phyloP scores from a whole-genome alignment of 345 rosid genomes.

The Streptanthus diversifolius region DNA sequence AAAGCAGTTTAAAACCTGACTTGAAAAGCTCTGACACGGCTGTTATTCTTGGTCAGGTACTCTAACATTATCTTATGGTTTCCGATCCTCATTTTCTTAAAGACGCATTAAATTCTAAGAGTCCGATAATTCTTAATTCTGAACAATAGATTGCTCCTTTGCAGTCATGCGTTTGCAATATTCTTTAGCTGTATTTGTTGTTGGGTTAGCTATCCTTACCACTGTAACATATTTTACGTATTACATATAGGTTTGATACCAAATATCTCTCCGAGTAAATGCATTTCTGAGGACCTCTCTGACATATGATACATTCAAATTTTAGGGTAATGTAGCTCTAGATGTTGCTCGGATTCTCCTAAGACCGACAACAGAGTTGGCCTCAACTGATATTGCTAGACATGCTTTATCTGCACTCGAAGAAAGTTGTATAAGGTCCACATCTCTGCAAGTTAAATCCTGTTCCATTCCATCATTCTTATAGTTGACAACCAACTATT shows the following conservation, averaged over 20 bases:
- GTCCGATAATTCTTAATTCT: not conserved
- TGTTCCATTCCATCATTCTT: not conserved
- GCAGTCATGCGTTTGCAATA: not conserved
- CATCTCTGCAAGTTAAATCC: not conserved
- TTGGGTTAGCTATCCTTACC: not conserved
- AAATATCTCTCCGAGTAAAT: not conserved
- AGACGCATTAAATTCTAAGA: not conserved
- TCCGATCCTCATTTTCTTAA: not conserved
- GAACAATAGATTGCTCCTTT: not conserved
- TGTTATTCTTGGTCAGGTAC: conserved; percentile 81
- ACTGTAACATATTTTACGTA: too few relatives aligned
- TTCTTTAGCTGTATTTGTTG: not conserved
- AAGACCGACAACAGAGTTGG: conserved; percentile 67
- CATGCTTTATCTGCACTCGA: conserved; percentile 73
- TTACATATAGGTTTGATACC: too few relatives aligned
- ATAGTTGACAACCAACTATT: conserved; percentile 7
- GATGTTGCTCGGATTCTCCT: conserved; percentile 88
- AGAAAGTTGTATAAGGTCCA: conserved; percentile 74
- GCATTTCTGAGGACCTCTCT: conserved; percentile 4
- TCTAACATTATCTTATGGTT: not conserved
- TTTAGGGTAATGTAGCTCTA: conserved; percentile 95
- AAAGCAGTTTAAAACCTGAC: conserved; percentile 59
- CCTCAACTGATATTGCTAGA: conserved; percentile 75
- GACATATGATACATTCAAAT: conserved; percentile 14
- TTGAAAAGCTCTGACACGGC: conserved; percentile 70